Base-by-base conservation (phyloP, 2,329 filamentous ascomycete species). In the Aspergillus brasiliensis region DNA sequence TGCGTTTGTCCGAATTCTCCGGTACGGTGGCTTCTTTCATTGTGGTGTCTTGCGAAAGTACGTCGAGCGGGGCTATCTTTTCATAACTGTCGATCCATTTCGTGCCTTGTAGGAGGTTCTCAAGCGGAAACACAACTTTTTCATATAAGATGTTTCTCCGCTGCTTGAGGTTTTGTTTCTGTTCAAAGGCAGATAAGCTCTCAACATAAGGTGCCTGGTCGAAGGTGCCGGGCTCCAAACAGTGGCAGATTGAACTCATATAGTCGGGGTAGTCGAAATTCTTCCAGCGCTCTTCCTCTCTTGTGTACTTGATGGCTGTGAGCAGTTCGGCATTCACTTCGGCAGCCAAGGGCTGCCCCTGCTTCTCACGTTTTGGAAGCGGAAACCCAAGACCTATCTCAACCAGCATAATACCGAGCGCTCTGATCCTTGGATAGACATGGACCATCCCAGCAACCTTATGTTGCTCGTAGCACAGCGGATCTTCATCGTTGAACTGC, bases 391-490 rank as follows among this genome's bases (percentile, higher is more conserved):
- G 15, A 19, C 38, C 38, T 17, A 56, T 46, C 52, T 56, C 52
- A 13, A 56, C 38, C 15, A 56, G 25, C 52, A 56, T 56, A 10
- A 56, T 47, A 15, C 52, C 52, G 21, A 56, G 40, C 8, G 52
- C 38, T 46, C 23, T 44, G 25, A 56, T 46, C 23, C 52, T 56
- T 27, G 52, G 52, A 15, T 56, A 56, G 5, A 17, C 17, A 28
- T 56, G 52, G 7, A 56, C 27, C 15, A 19, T 23, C 21, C 52
- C 52, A 11, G 15, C 6, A 10, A 21, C 2, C 15, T 31, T n/a
- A 17, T 23, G 17, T 27, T 28, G 31, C 15, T 56, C 52, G 8
- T 19, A 7, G 8, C 25, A 27, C 21, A 28, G 1, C 4, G 11
- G 23, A 31, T 21, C 17, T 13, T 51, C 25, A 27, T 19, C 48